Evolutionary conservation across 23 red algal species (phyloP).

Genomic region (Chondrus crispus): DNA sequence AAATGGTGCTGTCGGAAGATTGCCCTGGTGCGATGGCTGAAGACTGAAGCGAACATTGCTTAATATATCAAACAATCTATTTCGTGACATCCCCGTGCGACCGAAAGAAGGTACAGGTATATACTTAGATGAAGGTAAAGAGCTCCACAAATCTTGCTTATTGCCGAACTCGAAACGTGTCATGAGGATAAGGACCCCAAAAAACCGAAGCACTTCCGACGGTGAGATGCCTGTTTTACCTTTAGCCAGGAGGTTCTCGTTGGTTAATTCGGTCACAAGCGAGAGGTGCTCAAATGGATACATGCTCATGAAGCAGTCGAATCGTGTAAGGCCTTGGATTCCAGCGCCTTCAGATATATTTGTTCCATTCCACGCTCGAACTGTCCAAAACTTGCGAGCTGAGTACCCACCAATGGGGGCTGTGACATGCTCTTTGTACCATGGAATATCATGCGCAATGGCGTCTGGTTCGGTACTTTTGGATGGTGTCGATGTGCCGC

Average conservation of each 20-base stretch:
- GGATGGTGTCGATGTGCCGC: too few species aligned
- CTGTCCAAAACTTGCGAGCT: too few species aligned
- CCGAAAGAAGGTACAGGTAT: background rate
- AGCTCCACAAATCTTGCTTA: background rate
- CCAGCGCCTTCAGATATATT: too few species aligned
- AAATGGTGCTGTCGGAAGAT: too few species aligned
- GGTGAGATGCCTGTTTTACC: background rate
- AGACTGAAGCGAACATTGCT: too few species aligned
- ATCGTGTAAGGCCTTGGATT: too few species aligned
- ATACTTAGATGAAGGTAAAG: background rate
- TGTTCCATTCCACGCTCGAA: too few species aligned
- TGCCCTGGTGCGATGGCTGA: too few species aligned
- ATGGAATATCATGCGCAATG: too few species aligned
- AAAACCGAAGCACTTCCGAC: background rate
- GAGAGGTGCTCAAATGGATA: background rate
- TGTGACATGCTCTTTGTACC: too few species aligned
- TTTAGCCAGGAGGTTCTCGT: background rate
- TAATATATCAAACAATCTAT: background rate
- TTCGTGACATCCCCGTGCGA: background rate
- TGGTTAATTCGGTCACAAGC: background rate
- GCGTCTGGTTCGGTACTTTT: too few species aligned
- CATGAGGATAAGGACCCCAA: background rate
- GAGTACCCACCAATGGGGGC: too few species aligned
- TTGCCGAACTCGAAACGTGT: conserved; percentile 10
- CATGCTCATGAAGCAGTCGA: conserved; percentile 2